Evolutionary conservation across 1,284 basidiomycete genomes (phyloP).

Genomic region (Cryptococcus sp.): DNA sequence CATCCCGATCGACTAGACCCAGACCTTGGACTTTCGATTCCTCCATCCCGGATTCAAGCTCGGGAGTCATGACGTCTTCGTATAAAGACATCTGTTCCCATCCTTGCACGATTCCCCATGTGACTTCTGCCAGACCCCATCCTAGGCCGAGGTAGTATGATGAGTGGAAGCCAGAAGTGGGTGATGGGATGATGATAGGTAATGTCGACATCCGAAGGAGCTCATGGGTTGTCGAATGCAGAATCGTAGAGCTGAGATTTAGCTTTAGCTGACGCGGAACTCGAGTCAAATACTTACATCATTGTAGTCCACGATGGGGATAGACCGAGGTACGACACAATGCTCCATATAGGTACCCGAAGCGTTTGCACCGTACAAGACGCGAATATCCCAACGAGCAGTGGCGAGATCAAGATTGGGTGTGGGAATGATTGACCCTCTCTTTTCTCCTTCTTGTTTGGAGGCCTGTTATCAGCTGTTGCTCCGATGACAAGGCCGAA

Average conservation of each 20-base stretch:
- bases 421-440: slow-evolving; percentile 45
- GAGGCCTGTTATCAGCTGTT: slow-evolving; percentile 36
- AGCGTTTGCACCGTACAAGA: slow-evolving; percentile 42
- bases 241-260: slow-evolving; percentile 24
- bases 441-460: slow-evolving; percentile 31
- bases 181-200: slow-evolving; percentile 34
- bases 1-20: slow-evolving; percentile 2
- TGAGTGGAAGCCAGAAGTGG: slow-evolving; percentile 45
- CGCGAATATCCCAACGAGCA: slow-evolving; percentile 43
- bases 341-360: slow-evolving; percentile 38
- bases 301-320: slow-evolving; percentile 11
- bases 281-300: too few relatives aligned
- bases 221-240: slow-evolving; percentile 42
- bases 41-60: background rate
- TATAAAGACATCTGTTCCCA: slow-evolving; percentile 46
- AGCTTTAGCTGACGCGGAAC: background rate
- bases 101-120: slow-evolving; percentile 45
- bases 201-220: slow-evolving; percentile 38
- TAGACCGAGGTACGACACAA: slow-evolving; percentile 26
- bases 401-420: slow-evolving; percentile 38
- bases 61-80: slow-evolving; percentile 36
- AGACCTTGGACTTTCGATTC: slow-evolving; percentile 2
- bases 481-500: slow-evolving; percentile 11
- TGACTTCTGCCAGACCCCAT: slow-evolving; percentile 43
- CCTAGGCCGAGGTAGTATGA: slow-evolving; percentile 47